Base-by-base conservation (phyloP, 148 eudicot genomes). In the Rhododendron mucronatum region DNA sequence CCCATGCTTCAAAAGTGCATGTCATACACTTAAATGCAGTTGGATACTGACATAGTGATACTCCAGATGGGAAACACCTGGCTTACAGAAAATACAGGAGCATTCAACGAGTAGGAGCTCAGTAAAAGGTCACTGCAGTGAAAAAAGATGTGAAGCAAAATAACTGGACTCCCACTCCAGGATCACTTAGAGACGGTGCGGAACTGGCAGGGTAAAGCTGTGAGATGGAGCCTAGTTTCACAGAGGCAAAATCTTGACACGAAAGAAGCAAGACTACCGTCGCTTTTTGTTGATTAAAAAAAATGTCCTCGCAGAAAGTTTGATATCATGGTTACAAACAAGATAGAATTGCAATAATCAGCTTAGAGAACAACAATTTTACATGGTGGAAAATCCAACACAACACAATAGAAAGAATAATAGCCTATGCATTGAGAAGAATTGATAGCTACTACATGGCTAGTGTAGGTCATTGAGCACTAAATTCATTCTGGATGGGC, bases 151-250 rank as follows among this genome's bases (percentile, higher is more conserved):
- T n/a, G 28, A 65, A 65, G 33, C 71, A 65, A n/a, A 65, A 65
- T 65, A 65, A 65, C 10, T 61, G 67, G 26, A 61, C 67, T 61
- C 7, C 67, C 67, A 23, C n/a, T 61, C 67, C 71, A 65, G 12
- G 14, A 65, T 65, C 30, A 65, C 71, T 65, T 65, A 65, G 73
- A 65, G 73, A 73, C 41, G 7, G 77, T 5, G 2, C 1, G 9
- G 67, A 59, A 59, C 30, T 73, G 47, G 47, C 45, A 16, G 41
- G 23, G 23, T 74, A 74, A 1, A 16, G 23, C 78, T 37, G 45
- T 33, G 78, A 74, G 78, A 75, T 75, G 45, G 78, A 37, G 44
- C 47, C 12, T 75, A 75, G 78, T 75, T 69, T 35, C 78, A 74
- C 21, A 37, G 10, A 74, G 78, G 78, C 23, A 75, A 75, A 37